Conservation (phyloP, 2,329 filamentous ascomycete genomes). For the Monilinia fructicola region DNA sequence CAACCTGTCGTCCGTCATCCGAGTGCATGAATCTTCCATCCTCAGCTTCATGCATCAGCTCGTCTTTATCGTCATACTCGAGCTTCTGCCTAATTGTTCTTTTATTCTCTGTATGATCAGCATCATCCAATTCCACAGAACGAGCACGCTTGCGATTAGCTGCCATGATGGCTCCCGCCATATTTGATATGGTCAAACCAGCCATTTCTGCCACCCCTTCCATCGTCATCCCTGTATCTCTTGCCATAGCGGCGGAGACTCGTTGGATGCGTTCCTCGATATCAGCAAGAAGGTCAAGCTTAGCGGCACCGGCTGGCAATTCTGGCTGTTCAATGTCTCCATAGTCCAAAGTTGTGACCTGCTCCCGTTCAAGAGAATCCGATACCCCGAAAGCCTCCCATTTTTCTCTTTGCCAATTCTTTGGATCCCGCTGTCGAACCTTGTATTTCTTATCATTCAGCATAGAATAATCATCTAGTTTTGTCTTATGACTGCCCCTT, state of each 20-base stretch:
- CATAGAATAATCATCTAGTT: neutral
- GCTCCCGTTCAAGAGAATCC: neutral
- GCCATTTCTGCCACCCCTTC: constrained; percentile 12
- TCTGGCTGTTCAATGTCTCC: too few species aligned
- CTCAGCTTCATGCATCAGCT: neutral
- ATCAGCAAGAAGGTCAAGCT: constrained; percentile 7
- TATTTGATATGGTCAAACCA: constrained; percentile 6
- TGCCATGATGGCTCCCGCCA: constrained; percentile 13
- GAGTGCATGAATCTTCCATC: constrained; percentile 8
- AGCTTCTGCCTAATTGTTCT: constrained; percentile 2
- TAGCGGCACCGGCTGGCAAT: neutral
- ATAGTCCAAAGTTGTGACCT: neutral
- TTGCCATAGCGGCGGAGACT: constrained; percentile 2
- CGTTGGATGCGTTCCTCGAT: constrained; percentile 9
- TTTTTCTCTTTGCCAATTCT: neutral
- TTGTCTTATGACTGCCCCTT: neutral
- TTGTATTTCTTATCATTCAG: neutral
- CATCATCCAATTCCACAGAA: constrained; percentile 4
- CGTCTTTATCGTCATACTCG: neutral
- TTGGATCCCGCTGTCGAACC: neutral
- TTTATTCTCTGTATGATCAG: neutral
- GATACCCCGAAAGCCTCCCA: neutral
- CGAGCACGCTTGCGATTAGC: constrained; percentile 13
- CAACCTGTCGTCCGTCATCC: neutral
- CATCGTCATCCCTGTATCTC: neutral